Conservation (phyloP, 2,329 filamentous ascomycete species). For the Leptodontidium sp. region DNA sequence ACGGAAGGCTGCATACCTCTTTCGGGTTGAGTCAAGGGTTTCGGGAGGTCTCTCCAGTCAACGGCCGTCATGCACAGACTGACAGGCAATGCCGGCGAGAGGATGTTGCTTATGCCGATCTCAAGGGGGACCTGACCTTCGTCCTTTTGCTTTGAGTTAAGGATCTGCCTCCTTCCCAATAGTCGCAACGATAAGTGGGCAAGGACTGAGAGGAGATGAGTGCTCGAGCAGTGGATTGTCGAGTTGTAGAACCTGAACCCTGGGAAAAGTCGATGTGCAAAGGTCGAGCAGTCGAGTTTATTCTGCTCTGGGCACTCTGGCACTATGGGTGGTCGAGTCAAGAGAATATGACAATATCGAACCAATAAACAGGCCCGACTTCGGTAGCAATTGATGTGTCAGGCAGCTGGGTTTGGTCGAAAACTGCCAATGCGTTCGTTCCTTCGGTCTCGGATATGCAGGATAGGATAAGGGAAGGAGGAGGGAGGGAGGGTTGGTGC, state of each 20-base stretch:
- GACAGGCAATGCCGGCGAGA: conserved; percentile 34
- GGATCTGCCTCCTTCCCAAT: conserved; percentile 20
- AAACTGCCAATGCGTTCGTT: conserved; percentile 41
- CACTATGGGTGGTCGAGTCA: background rate
- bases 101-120: conserved; percentile 36
- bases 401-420: conserved; percentile 33
- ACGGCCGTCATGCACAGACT: conserved; percentile 36
- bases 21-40: conserved; percentile 37
- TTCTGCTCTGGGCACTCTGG: background rate
- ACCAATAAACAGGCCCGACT: conserved; percentile 28
- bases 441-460: conserved; percentile 39
- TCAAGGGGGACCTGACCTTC: conserved; percentile 4
- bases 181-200: conserved; percentile 17
- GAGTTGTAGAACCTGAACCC: conserved; percentile 16
- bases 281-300: background rate
- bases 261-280: conserved; percentile 11
- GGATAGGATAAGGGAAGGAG: conserved; percentile 21
- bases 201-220: conserved; percentile 14
- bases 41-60: conserved; percentile 38
- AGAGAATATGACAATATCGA: conserved; percentile 21
- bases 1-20: conserved; percentile 40
- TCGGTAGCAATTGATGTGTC: conserved; percentile 37
- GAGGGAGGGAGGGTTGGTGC: conserved; percentile 18
- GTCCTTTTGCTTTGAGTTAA: conserved; percentile 6
- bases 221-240: conserved; percentile 20